phyloP scores from a whole-genome alignment of 1,284 basidiomycete genomes.

The Coniophora puteana region DNA sequence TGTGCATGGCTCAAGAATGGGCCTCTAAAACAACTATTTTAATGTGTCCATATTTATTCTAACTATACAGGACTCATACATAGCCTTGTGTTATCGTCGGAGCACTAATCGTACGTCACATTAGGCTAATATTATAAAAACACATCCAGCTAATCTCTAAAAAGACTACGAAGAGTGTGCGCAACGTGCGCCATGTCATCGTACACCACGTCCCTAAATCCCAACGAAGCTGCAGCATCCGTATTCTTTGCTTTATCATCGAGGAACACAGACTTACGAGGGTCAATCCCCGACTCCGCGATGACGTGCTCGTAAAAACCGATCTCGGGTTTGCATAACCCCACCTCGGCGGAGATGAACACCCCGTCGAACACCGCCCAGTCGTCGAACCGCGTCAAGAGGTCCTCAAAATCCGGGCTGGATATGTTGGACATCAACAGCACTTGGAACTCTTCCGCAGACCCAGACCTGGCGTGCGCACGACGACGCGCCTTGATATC shows the following conservation, averaged over 20 bases:
- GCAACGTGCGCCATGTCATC: no score
- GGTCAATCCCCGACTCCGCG: conserved; percentile 36
- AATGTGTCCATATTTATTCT: no score
- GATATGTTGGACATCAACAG: conserved; percentile 63
- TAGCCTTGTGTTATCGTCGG: no score
- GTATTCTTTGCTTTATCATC: conserved; percentile 63
- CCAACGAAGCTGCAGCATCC: conserved; percentile 50
- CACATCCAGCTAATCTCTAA: no score
- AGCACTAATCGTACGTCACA: no score
- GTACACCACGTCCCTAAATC: conserved; percentile 51
- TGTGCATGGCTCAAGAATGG: no score
- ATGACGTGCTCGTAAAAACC: conserved; percentile 51
- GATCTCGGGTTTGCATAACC: conserved; percentile 54
- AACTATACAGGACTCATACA: no score
- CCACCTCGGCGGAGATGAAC: conserved; percentile 47
- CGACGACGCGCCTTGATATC: conserved; percentile 41
- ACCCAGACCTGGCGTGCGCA: no score
- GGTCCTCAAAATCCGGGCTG: conserved; percentile 44
- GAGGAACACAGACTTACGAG: conserved; percentile 44
- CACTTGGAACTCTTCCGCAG: conserved; percentile 34
- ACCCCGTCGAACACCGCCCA: conserved; percentile 53
- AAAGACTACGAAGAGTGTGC: no score
- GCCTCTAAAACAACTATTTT: no score
- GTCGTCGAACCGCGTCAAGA: conserved; percentile 42
- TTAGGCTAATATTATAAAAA: no score